Evolutionary conservation across 768 basidiomycete genomes (phyloP).

Genomic region (Chlorophyllum brunneum): DNA sequence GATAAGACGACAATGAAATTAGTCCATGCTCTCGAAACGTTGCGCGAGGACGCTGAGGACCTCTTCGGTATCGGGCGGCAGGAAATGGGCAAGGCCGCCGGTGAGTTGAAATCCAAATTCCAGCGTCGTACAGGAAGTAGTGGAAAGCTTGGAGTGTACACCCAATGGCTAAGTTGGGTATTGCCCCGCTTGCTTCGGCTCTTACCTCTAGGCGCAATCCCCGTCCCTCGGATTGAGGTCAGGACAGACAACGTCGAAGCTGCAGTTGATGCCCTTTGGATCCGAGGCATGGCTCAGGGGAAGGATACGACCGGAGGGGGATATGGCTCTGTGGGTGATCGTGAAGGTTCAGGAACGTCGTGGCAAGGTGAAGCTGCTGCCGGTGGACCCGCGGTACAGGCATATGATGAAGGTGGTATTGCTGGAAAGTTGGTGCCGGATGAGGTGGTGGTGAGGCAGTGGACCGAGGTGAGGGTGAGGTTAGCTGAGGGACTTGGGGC

Average conservation of each 20-base stretch:
- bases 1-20: constrained; percentile 24
- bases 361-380: neutral
- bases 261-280: constrained; percentile 27
- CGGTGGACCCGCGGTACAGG: neutral
- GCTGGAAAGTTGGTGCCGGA: constrained; percentile 30
- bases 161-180: constrained; percentile 29
- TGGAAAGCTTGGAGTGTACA: constrained; percentile 16
- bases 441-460: constrained; percentile 28
- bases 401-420: constrained; percentile 14
- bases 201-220: constrained; percentile 24
- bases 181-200: constrained; percentile 28
- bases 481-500: constrained; percentile 20
- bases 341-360: constrained; percentile 11
- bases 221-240: constrained; percentile 36
- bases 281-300: constrained; percentile 18
- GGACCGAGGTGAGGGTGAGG: constrained; percentile 32
- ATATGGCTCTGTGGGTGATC: neutral
- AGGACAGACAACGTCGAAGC: constrained; percentile 28
- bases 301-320: neutral
- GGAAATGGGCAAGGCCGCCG: constrained; percentile 1
- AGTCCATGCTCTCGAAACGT: constrained; percentile 15
- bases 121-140: constrained; percentile 1
- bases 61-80: neutral
- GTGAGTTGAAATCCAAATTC: constrained; percentile 9
- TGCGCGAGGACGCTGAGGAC: constrained; percentile 8